These are phyloP conservation scores for Coemansia sp. DNA, from an alignment of 192 early-diverging fungal genomes.

Conservation along the genomic window DNA sequence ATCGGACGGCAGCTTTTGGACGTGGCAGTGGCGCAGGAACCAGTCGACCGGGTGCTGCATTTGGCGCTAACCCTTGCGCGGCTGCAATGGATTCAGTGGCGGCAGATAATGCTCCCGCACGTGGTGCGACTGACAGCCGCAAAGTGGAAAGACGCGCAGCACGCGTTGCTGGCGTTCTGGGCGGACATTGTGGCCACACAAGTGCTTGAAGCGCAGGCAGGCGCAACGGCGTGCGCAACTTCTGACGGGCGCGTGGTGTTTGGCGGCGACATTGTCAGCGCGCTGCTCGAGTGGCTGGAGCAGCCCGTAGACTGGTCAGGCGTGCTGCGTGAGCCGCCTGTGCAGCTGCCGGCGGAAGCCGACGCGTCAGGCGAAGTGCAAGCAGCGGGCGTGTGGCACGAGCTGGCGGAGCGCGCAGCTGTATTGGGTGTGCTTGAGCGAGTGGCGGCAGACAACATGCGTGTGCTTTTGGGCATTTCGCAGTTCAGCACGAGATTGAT, in stretches of 20 bases:
- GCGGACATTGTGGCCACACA: constrained; percentile 25
- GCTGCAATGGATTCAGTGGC: constrained; percentile 71
- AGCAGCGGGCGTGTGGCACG: neutral
- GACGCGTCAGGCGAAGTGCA: neutral
- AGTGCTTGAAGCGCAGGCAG: constrained; percentile 8
- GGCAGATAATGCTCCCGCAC: constrained; percentile 71
- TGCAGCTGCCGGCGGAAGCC: constrained; percentile 17
- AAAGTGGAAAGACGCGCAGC: constrained; percentile 17
- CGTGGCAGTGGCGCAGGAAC: constrained; percentile 19
- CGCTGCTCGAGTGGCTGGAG: constrained; percentile 31
- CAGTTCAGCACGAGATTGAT: too few relatives aligned
- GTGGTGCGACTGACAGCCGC: constrained; percentile 48
- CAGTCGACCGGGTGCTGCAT: constrained; percentile 51
- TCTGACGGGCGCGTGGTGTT: constrained; percentile 40
- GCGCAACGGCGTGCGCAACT: constrained; percentile 29
- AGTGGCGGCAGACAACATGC: too few relatives aligned
- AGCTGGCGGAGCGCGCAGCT: constrained; percentile 25
- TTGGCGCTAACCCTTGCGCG: constrained; percentile 70
- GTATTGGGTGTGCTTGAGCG: constrained; percentile 7
- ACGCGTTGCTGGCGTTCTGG: constrained; percentile 33
- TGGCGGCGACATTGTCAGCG: constrained; percentile 5
- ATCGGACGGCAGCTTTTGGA: constrained; percentile 37
- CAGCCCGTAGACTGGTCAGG: constrained; percentile 27
- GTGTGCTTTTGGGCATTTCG: too few relatives aligned
- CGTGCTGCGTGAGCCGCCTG: constrained; percentile 6